Evolutionary conservation across 108 stramenopile species (phyloP), one percentile per base, ranked within the genome.

Genomic region (Cyclotella atomus): DNA sequence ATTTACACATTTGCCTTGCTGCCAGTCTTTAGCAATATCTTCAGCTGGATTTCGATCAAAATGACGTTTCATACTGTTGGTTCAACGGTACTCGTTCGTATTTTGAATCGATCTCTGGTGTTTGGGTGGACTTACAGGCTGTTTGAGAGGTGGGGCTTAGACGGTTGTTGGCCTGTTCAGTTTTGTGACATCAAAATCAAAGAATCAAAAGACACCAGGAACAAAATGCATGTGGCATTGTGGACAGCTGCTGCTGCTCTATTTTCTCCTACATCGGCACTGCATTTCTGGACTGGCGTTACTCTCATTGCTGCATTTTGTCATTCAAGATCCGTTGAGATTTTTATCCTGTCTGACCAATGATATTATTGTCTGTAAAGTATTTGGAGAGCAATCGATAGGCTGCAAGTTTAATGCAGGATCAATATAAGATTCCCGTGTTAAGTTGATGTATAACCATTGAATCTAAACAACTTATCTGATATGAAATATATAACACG

Each of bases 91-190:
- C n/a, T 72, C 5, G 56, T 50, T 6, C 36, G 25, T 15, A 65
- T 71, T 65, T 25, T 75, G 47, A 59, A 73, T 53, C 19, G 33
- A 30, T 69, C 69, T 32, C 63, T 82, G 45, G 47, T 65, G 10
- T 12, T 82, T 41, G 81, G 76, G 23, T 82, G 81, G 81, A n/a
- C 36, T 8, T 82, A 77, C 25, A 59, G 81, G 52, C 27, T 82
- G 54, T 59, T 71, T 16, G 81, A 82, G 23, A 57, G 76, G 56
- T 82, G 75, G 76, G 70, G 46, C 0, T 24, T 82, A 6, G 81
- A 82, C 36, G 81, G 76, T 28, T 82, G 75, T 45, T 44, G 27
- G 0, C 60, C 36, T 32, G 43, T 72, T 12, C 20, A n/a, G 21
- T 70, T 34, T 21, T 46, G 69, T 35, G 54, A 21, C 3, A 24